Evolutionary conservation across 208 protist species (phyloP).

Genomic region (Wallacemonas rigidus): DNA sequence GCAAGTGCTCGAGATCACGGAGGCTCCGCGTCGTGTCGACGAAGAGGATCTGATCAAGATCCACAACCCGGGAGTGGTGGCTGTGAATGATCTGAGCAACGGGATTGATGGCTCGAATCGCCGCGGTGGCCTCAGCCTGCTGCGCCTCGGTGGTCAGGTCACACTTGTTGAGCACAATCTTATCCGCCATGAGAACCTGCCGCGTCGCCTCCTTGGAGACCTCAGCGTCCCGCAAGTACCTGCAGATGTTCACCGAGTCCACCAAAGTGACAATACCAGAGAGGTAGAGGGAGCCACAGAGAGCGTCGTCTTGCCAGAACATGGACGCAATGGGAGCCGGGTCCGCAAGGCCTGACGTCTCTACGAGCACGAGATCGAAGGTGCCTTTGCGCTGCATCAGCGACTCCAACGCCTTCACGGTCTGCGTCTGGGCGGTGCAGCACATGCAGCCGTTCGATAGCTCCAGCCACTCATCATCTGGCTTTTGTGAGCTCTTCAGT

Average conservation of each 20-base stretch:
- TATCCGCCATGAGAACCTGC: conserved; percentile 94
- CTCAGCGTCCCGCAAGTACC: conserved; percentile 71
- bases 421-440: conserved; percentile 92
- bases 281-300: conserved; percentile 81
- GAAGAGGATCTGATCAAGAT: conserved; percentile 74
- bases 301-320: conserved; percentile 94
- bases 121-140: conserved; percentile 39
- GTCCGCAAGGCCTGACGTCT: conserved; percentile 92
- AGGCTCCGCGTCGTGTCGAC: conserved; percentile 73
- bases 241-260: conserved; percentile 85
- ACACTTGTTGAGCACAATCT: conserved; percentile 95
- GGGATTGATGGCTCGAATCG: conserved; percentile 71
- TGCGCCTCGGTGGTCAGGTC: conserved; percentile 80
- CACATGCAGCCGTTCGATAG: conserved; percentile 96
- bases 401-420: conserved; percentile 81
- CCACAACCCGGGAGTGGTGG: conserved; percentile 54
- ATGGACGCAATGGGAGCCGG: conserved; percentile 91
- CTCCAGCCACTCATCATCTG: conserved; percentile 95
- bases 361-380: conserved; percentile 91
- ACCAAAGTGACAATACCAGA: conserved; percentile 91
- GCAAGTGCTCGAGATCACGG: conserved; percentile 56
- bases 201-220: conserved; percentile 69
- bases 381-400: conserved; percentile 84
- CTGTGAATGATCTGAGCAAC: conserved; percentile 56
- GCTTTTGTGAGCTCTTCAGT: conserved; percentile 89